phyloP scores from a whole-genome alignment of 805 yeast species.

The Sungouiella blattae region DNA sequence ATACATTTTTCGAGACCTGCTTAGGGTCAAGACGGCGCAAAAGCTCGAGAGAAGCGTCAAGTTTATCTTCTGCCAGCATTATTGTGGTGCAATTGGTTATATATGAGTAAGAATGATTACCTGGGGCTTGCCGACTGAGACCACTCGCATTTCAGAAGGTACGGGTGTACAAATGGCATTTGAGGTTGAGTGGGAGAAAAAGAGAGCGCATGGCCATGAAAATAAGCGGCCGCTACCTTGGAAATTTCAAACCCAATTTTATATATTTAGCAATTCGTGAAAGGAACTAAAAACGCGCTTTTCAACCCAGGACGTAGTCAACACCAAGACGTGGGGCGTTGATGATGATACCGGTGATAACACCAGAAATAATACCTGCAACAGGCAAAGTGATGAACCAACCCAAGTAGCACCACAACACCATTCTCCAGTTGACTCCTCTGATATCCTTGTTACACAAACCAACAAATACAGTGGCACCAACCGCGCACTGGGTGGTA shows the following conservation, averaged over 20 bases:
- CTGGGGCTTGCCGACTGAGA: too few relatives aligned
- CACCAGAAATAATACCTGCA: slow-evolving; percentile 71
- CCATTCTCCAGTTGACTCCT: slow-evolving; percentile 77
- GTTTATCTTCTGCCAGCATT: slow-evolving; percentile 44
- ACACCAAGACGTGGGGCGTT: slow-evolving; percentile 54
- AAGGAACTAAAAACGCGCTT: too few relatives aligned
- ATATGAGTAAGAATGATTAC: too few relatives aligned
- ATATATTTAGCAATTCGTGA: too few relatives aligned
- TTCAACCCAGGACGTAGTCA: slow-evolving; percentile 17
- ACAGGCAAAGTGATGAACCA: slow-evolving; percentile 72
- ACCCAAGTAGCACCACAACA: slow-evolving; percentile 64
- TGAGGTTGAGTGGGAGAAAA: too few relatives aligned
- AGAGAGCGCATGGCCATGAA: too few relatives aligned
- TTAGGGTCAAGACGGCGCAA: slow-evolving; percentile 74
- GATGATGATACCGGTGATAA: slow-evolving; percentile 57
- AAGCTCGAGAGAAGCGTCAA: slow-evolving; percentile 76
- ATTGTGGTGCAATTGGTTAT: too few relatives aligned
- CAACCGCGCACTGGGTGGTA: slow-evolving; percentile 76
- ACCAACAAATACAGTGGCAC: slow-evolving; percentile 75
- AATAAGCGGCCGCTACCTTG: too few relatives aligned
- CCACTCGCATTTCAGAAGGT: too few relatives aligned
- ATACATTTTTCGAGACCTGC: slow-evolving; percentile 43
- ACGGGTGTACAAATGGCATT: neutral
- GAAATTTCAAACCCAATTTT: too few relatives aligned
- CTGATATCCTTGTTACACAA: slow-evolving; percentile 60